These are phyloP conservation scores for Gloeophyllum trabeum DNA, from an alignment of 768 basidiomycete genomes.

Conservation along the genomic window DNA sequence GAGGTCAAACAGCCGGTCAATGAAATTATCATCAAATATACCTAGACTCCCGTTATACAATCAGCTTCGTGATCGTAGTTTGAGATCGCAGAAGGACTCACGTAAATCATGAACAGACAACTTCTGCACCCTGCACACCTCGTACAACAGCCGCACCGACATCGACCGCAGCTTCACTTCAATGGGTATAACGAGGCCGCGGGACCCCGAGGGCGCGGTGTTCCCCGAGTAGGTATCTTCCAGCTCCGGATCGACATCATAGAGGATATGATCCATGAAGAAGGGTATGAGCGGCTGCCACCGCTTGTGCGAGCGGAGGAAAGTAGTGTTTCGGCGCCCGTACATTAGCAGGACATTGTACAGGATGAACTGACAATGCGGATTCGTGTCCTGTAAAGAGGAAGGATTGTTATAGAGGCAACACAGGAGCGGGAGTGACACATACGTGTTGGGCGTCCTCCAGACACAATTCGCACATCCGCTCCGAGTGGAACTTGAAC, in stretches of 20 bases:
- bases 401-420: slow-evolving; percentile 5
- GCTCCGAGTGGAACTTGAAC: slow-evolving; percentile 83
- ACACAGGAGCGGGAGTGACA: slow-evolving; percentile 4
- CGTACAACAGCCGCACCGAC: slow-evolving; percentile 71
- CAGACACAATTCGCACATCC: slow-evolving; percentile 77
- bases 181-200: slow-evolving; percentile 43
- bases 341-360: slow-evolving; percentile 69
- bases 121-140: slow-evolving; percentile 88
- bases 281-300: slow-evolving; percentile 78
- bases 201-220: slow-evolving; percentile 12
- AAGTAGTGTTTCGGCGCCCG: slow-evolving; percentile 55
- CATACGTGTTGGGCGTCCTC: slow-evolving; percentile 59
- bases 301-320: slow-evolving; percentile 71
- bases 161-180: slow-evolving; percentile 73
- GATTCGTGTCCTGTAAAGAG: slow-evolving; percentile 61
- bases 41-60: slow-evolving; percentile 26
- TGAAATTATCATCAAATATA: slow-evolving; percentile 72
- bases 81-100: slow-evolving; percentile 23
- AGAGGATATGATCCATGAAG: slow-evolving; percentile 74
- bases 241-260: slow-evolving; percentile 71
- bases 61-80: neutral
- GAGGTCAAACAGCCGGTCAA: slow-evolving; percentile 84
- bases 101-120: slow-evolving; percentile 69
- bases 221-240: slow-evolving; percentile 47
- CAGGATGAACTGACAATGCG: slow-evolving; percentile 70